These are phyloP conservation scores for Dalbergia cultrata DNA, from an alignment of 306 rosid genomes.

Conservation along the genomic window DNA sequence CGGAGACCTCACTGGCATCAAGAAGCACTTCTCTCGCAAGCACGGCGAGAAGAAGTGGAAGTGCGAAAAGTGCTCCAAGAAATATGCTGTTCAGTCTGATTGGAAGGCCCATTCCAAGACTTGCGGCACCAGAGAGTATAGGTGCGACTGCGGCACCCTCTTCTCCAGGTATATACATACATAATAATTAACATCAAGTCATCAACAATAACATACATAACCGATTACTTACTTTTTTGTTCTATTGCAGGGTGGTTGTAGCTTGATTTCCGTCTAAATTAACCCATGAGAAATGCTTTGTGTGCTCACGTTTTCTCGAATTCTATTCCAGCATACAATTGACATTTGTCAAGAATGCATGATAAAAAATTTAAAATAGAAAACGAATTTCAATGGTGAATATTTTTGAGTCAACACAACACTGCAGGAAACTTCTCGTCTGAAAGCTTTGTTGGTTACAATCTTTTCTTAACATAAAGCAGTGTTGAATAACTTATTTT, in stretches of 20 bases:
- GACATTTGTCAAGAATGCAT: too few relatives aligned
- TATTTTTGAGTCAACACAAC: too few relatives aligned
- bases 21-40: slow-evolving; percentile 85
- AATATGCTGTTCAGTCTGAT: slow-evolving; percentile 93
- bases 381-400: too few relatives aligned
- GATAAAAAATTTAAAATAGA: too few relatives aligned
- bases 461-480: too few relatives aligned
- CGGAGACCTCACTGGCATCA: slow-evolving; percentile 92
- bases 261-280: not conserved
- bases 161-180: slow-evolving; percentile 74
- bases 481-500: too few relatives aligned
- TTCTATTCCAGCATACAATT: too few relatives aligned
- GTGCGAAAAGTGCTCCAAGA: slow-evolving; percentile 88
- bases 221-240: not conserved
- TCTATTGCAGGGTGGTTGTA: slow-evolving; percentile 23
- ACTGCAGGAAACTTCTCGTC: too few relatives aligned
- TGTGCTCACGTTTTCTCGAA: too few relatives aligned
- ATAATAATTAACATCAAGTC: not conserved
- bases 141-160: slow-evolving; percentile 97
- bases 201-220: slow-evolving; percentile 37
- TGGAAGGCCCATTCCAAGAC: slow-evolving; percentile 98
- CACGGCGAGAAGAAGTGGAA: slow-evolving; percentile 99
- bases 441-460: too few relatives aligned
- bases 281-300: too few relatives aligned
- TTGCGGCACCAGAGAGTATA: slow-evolving; percentile 90